Base-by-base conservation (phyloP, 495 filamentous ascomycete genomes). In the Cercophora sp. region DNA sequence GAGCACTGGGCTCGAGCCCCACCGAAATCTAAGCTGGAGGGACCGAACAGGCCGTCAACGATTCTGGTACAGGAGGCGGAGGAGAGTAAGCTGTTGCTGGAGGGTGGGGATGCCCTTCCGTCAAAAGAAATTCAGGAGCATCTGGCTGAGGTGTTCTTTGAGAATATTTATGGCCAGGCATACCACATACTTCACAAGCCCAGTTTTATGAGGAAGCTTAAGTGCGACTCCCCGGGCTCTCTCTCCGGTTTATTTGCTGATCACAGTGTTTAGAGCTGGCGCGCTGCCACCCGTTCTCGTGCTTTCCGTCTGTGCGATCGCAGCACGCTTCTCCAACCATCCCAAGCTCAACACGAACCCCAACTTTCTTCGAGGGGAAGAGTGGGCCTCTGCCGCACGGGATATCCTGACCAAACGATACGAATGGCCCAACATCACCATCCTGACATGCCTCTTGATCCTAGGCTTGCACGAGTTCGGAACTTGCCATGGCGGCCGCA, bases 151-250 rank as follows among this genome's bases (percentile, higher is more conserved):
- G 85, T 96, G 0, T 98, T 91, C 67, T 98, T 98, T 61, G 92
- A 96, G 60, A 94, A 86, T 59, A 76, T 98, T 3, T 98, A 98
- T 65, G 93, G 93, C 18, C 93, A 98, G 64, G 85, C 89, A 4
- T 98, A 96, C 64, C 87, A 91, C 53, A 71, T 98, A n/a, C 80
- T 98, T 25, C 93, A 98, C 66, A 96, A 96, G 63, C 91, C 92
- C 16, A 96, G 91, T 59, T 98, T 89, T 65, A 95, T 96, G 84
- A 79, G 92, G 50, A 86, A 87, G 56, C 73, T 94, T 53, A 79
- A 77, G 84, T 85, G 71, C 29, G 76, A n/a, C 22, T 24, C 35
- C 16, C 9, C 23, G n/a, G 11, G 9, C 1, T 2, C n/a, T n/a
- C n/a, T n/a, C n/a, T n/a, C n/a, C n/a, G n/a, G n/a, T n/a, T n/a